Evolutionary conservation across 129 eudicot genomes (phyloP), one percentile per base, ranked within the genome.

Genomic region (Calendula officinalis): DNA sequence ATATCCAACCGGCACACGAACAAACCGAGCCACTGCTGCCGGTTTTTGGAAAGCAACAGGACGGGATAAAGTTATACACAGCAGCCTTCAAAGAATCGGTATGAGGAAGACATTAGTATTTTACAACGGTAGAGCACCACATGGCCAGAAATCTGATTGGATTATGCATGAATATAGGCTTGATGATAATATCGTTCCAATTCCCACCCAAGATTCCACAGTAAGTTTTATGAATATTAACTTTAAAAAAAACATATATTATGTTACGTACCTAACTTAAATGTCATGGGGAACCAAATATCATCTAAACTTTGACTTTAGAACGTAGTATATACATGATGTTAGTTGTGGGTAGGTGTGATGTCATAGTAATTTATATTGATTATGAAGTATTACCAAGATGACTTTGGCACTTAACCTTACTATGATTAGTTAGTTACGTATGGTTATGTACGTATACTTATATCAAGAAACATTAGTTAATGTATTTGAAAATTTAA

Each of bases 41-140:
- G 95, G 97, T 30, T 86, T 89, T 56, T 89, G 97, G 97, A 89
- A 89, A 80, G 97, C 97, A 22, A 89, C 97, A 0, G 97, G 97
- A 12, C 75, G 95, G 0, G 97, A 89, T 61, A 89, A 89, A 76
- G 88, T 79, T 6, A 83, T 89, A 41, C 76, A 71, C 11, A 83
- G 95, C 61, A 78, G 77, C 74, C 57, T 67, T 8, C 68, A 47
- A 63, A 69, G 89, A 56, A 83, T 90, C 5, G 97, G 97, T 8
- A 90, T 86, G 97, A 83, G 95, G 73, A 90, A 90, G 73, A 86
- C 97, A 0, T 55, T 90, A 5, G 95, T 90, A 30, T 90, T 90
- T 63, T 86, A 90, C 82, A 81, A 77, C 77, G 97, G 97, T 30
- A 73, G 95, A 32, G 97, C 97, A 11, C 97, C 97, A 17, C 95